Conservation (phyloP, 2,329 filamentous ascomycete species). For the Sclerotinia borealis region DNA sequence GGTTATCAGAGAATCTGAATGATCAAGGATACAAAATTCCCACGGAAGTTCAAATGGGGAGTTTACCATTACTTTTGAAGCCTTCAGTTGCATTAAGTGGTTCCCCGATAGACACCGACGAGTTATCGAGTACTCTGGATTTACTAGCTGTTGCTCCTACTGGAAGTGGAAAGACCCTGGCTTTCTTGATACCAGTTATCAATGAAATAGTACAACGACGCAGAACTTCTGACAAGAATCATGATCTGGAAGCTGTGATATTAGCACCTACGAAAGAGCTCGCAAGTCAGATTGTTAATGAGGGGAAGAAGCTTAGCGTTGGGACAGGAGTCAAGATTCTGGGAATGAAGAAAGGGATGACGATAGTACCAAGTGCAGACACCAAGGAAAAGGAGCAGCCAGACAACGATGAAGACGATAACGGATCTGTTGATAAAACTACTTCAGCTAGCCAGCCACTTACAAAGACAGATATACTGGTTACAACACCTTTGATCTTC, state of each 20-base stretch:
- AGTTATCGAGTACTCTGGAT: conserved; percentile 47
- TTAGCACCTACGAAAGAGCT: conserved; percentile 75
- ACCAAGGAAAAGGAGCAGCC: conserved; percentile 34
- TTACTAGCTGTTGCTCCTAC: conserved; percentile 88
- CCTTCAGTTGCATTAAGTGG: conserved; percentile 45
- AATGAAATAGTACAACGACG: conserved; percentile 61
- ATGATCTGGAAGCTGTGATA: conserved; percentile 60
- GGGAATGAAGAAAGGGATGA: conserved; percentile 81
- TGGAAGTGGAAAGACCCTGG: conserved; percentile 92
- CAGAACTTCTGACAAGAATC: conserved; percentile 37
- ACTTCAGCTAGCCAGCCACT: conserved; percentile 44
- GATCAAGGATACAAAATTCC: conserved; percentile 82
- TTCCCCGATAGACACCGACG: conserved; percentile 29
- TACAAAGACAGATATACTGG: conserved; percentile 71
- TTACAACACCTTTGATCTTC: conserved; percentile 73
- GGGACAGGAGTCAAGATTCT: conserved; percentile 75
- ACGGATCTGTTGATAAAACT: conserved; percentile 34
- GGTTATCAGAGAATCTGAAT: conserved; percentile 70
- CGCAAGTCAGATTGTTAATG: conserved; percentile 73
- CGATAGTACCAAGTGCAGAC: conserved; percentile 44
- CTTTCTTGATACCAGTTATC: conserved; percentile 83
- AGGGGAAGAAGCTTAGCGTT: conserved; percentile 73
- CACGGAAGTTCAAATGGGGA: conserved; percentile 89
- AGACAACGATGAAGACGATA: conserved; percentile 33
- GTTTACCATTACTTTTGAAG: conserved; percentile 69